phyloP scores from a whole-genome alignment of 2,329 filamentous ascomycete species.

The Pezicula neosporulosa region DNA sequence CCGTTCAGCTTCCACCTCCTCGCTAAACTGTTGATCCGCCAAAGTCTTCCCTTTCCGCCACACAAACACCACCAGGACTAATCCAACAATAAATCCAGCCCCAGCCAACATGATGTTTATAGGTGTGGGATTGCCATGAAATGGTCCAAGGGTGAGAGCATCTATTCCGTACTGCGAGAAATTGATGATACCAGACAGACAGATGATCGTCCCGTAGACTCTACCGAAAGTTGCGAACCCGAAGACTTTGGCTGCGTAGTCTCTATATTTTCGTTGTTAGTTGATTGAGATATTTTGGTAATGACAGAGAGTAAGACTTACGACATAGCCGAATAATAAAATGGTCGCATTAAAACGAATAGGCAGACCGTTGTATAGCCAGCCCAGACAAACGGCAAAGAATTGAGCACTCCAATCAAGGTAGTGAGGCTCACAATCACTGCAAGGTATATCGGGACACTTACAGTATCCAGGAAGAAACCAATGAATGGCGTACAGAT shows the following conservation, averaged over 20 bases:
- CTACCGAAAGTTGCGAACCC: conserved; percentile 89
- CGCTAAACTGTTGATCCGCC: conserved; percentile 35
- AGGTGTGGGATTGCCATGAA: conserved; percentile 69
- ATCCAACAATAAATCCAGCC: conserved; percentile 60
- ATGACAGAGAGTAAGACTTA: no score
- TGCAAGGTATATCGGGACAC: conserved; percentile 66
- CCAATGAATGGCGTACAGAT: conserved; percentile 84
- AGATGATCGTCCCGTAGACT: conserved; percentile 88
- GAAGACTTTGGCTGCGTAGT: conserved; percentile 89
- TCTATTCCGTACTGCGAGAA: conserved; percentile 81
- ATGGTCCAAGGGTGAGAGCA: conserved; percentile 69
- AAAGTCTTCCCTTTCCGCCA: conserved; percentile 36
- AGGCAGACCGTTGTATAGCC: conserved; percentile 74
- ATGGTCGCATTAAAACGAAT: conserved; percentile 81
- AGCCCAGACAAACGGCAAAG: conserved; percentile 66
- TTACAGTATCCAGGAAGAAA: conserved; percentile 70
- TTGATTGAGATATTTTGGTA: no score
- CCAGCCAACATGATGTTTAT: conserved; percentile 69
- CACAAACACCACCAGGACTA: conserved; percentile 65
- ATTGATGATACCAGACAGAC: conserved; percentile 77
- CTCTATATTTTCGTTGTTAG: conserved; percentile 27
- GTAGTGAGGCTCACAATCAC: conserved; percentile 71
- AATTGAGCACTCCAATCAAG: conserved; percentile 70
- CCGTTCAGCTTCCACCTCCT: no score
- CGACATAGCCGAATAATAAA: conserved; percentile 88